A percentile compares a stretch with the other conserved stretches of the same genome.
Evolutionary conservation across 306 rosid genomes (phyloP).

Genomic region (Cicer arietinum): DNA sequence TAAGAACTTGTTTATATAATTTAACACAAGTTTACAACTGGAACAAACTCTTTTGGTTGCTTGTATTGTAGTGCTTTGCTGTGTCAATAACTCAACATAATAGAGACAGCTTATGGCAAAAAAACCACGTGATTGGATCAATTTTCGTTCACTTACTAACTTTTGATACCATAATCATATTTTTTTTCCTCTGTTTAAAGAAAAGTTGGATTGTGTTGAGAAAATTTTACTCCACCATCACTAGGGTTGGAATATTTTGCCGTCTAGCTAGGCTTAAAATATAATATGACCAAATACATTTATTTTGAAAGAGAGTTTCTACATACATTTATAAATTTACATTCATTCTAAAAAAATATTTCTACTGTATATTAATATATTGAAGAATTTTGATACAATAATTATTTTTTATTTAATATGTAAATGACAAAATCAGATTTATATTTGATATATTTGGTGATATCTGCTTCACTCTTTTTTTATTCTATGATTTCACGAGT

Average conservation of each 20-base stretch:
- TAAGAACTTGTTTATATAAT: constrained; percentile 2
- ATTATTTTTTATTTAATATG: too few relatives aligned
- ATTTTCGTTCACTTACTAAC: constrained; percentile 41
- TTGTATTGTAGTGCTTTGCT: constrained; percentile 38
- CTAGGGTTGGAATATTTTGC: constrained; percentile 42
- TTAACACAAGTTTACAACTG: neutral
- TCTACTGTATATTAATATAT: too few relatives aligned
- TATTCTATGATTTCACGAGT: too few relatives aligned
- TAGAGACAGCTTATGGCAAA: constrained; percentile 54
- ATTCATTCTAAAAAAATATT: too few relatives aligned
- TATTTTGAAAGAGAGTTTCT: too few relatives aligned
- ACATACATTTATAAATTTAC: too few relatives aligned
- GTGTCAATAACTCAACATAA: constrained; percentile 38
- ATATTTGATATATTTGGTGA: too few relatives aligned
- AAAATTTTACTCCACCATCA: constrained; percentile 39
- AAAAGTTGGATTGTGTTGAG: constrained; percentile 39
- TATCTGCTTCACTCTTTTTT: too few relatives aligned
- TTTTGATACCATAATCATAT: constrained; percentile 36
- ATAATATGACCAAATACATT: too few relatives aligned
- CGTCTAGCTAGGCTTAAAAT: constrained; percentile 38
- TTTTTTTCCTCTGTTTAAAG: constrained; percentile 7
- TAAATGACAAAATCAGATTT: too few relatives aligned
- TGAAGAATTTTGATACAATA: too few relatives aligned
- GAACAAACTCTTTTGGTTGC: constrained; percentile 19
- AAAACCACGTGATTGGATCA: constrained; percentile 43